These are phyloP conservation scores for Artemisia tridentata DNA, from an alignment of 129 eudicot genomes.

Conservation along the genomic window DNA sequence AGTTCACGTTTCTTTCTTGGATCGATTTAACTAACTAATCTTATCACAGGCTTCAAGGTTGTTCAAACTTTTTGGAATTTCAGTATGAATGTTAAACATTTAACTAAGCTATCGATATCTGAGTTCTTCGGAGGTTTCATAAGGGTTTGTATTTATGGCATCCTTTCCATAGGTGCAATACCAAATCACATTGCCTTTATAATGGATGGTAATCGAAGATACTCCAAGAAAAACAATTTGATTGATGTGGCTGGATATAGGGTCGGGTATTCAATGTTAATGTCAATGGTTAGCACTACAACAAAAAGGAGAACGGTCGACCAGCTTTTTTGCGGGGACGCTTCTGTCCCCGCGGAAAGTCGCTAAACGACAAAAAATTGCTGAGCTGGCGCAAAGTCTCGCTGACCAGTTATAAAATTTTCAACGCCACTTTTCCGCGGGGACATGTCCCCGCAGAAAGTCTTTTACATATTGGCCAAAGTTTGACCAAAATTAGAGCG, in stretches of 20 bases:
- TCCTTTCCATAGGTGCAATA: slow-evolving; percentile 45
- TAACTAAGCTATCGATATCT: neutral
- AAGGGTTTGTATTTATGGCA: neutral
- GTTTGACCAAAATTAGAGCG: too few species aligned
- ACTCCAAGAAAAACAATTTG: slow-evolving; percentile 41
- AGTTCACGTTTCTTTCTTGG: neutral
- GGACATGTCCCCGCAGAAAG: too few species aligned
- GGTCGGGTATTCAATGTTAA: too few species aligned
- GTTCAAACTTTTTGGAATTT: neutral
- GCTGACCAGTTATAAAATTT: too few species aligned
- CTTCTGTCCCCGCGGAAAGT: too few species aligned
- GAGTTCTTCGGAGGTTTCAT: too few species aligned
- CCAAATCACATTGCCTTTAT: slow-evolving; percentile 61
- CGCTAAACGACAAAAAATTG: too few species aligned
- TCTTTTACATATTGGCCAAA: too few species aligned
- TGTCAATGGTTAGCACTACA: neutral
- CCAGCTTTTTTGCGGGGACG: too few species aligned
- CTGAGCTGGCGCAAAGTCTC: too few species aligned
- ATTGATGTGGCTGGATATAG: slow-evolving; percentile 10
- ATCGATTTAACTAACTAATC: neutral
- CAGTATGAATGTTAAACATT: slow-evolving; percentile 4
- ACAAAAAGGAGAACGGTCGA: too few species aligned
- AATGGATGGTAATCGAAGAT: slow-evolving; percentile 67
- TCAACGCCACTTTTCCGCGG: too few species aligned
- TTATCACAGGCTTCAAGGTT: neutral